Percentiles rank a stretch among this genome's conserved stretches.
Evolutionary conservation across 805 yeast species (phyloP).

Genomic region (Ogataea chonburiensis): DNA sequence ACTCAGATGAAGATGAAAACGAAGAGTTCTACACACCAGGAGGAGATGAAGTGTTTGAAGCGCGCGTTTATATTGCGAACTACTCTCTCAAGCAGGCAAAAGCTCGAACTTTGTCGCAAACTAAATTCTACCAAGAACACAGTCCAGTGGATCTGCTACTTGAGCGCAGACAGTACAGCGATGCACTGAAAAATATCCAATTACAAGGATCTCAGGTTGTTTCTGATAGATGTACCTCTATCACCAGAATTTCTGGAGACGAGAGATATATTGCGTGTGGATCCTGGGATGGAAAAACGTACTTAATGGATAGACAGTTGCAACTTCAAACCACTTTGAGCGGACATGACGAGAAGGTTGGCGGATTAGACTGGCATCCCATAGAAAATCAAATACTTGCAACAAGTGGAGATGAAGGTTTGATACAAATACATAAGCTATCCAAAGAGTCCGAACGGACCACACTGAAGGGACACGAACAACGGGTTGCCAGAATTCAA

Average conservation of each 20-base stretch:
- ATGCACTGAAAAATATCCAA: constrained; percentile 36
- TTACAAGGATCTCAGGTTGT: constrained; percentile 69
- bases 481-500: constrained; percentile 57
- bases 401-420: constrained; percentile 48
- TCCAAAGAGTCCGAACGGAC: constrained; percentile 7
- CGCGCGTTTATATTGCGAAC: constrained; percentile 51
- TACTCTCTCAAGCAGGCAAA: constrained; percentile 50
- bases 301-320: constrained; percentile 46
- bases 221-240: constrained; percentile 67
- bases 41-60: constrained; percentile 45
- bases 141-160: constrained; percentile 27
- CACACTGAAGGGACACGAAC: constrained; percentile 43
- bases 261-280: constrained; percentile 54
- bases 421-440: constrained; percentile 25
- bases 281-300: constrained; percentile 80
- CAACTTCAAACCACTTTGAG: constrained; percentile 28
- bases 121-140: constrained; percentile 27
- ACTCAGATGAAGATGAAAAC: constrained; percentile 43
- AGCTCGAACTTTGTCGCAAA: constrained; percentile 39
- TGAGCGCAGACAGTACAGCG: constrained; percentile 18
- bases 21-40: constrained; percentile 91
- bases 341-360: constrained; percentile 65
- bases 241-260: constrained; percentile 45
- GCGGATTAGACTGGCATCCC: constrained; percentile 64
- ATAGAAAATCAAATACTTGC: constrained; percentile 26